Percentiles rank a stretch among this genome's conserved stretches.
phyloP scores from a whole-genome alignment of 2,329 filamentous ascomycete species.

The Colletotrichum eremochloae region DNA sequence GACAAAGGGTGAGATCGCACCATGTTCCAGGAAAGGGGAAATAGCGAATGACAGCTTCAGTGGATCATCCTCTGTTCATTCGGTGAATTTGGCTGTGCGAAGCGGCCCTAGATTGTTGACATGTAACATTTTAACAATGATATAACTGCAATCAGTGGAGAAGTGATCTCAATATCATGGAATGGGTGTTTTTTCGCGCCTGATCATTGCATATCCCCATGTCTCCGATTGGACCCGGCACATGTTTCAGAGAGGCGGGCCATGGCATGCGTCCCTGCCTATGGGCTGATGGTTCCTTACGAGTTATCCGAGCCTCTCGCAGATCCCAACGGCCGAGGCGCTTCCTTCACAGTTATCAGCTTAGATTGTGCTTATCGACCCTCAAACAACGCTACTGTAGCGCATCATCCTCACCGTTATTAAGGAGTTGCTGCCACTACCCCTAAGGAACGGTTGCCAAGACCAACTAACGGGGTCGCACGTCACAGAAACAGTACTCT shows the following conservation, averaged over 20 bases:
- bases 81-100: neutral
- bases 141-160: neutral
- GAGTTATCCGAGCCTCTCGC: conserved; percentile 8
- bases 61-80: neutral
- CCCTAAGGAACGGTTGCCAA: neutral
- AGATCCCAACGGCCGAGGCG: neutral
- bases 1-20: neutral
- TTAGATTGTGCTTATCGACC: neutral
- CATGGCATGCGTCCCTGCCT: neutral
- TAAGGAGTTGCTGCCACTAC: neutral
- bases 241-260: conserved; percentile 4
- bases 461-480: neutral
- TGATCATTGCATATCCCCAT: neutral
- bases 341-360: neutral
- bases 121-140: neutral
- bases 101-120: neutral
- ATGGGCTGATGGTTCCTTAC: neutral
- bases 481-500: neutral
- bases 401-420: neutral
- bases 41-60: neutral
- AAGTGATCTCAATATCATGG: neutral
- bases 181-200: too few species aligned
- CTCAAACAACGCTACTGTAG: too few species aligned
- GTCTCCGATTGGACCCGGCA: too few species aligned
- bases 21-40: neutral